Percentiles rank a stretch among this genome's conserved stretches.
phyloP scores from a whole-genome alignment of 1,139 yeast species.

The Suhomyces coccinellae region DNA sequence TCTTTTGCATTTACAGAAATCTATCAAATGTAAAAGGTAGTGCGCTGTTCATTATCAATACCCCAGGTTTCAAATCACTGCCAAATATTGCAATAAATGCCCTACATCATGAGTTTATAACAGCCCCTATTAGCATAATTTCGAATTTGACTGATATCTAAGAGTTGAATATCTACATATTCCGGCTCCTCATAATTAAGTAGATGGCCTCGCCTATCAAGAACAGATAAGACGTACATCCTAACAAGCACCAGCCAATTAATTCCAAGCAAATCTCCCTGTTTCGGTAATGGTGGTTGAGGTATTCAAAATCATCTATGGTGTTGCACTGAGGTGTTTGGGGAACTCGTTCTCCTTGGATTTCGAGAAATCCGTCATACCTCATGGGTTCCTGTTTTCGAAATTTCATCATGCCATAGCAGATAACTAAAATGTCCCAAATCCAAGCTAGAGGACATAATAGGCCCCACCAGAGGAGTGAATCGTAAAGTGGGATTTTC shows the following conservation, averaged over 20 bases:
- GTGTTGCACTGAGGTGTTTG: neutral
- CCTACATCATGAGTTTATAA: too few relatives aligned
- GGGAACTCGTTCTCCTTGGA: neutral
- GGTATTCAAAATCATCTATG: conserved; percentile 5
- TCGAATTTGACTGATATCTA: neutral
- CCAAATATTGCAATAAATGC: neutral
- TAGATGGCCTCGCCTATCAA: neutral
- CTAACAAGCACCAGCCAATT: conserved; percentile 7
- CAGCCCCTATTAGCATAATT: too few relatives aligned
- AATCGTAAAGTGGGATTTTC: conserved; percentile 5
- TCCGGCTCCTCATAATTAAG: neutral
- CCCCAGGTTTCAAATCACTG: neutral
- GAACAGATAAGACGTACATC: conserved; percentile 1
- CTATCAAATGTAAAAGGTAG: neutral
- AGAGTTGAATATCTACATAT: neutral
- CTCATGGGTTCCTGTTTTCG: conserved; percentile 1
- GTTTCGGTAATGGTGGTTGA: conserved; percentile 4
- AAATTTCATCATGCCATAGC: neutral
- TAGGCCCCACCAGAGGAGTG: conserved; percentile 20
- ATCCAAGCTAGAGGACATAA: conserved; percentile 28
- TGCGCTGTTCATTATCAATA: neutral
- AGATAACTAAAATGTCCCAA: conserved; percentile 6
- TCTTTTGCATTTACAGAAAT: too few relatives aligned
- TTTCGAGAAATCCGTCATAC: conserved; percentile 5
- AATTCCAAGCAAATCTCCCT: neutral